Conservation (phyloP, 306 rosid genomes). For the Quercus bicolor region DNA sequence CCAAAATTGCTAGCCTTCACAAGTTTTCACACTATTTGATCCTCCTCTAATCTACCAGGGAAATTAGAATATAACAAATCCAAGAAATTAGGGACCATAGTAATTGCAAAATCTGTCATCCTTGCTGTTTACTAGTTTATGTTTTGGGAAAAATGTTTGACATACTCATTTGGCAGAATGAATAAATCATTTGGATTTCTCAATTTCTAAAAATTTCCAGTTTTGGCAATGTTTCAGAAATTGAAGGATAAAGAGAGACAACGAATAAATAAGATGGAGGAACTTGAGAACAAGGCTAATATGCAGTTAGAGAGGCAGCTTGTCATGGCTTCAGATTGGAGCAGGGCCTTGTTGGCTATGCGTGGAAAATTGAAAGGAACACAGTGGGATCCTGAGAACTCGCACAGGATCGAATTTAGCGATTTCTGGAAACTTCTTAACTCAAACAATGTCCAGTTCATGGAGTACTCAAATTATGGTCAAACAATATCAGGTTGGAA, state of each 20-base stretch:
- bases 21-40: too few species aligned
- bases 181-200: slow-evolving; percentile 4
- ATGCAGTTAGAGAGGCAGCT: slow-evolving; percentile 95
- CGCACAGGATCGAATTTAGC: slow-evolving; percentile 76
- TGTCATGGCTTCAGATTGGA: slow-evolving; percentile 89
- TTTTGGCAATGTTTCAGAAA: slow-evolving; percentile 46
- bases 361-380: slow-evolving; percentile 87
- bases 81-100: neutral
- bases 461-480: slow-evolving; percentile 95
- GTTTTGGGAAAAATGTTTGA: neutral
- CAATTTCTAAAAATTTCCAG: slow-evolving; percentile 1
- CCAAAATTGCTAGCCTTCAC: too few species aligned
- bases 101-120: neutral
- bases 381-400: slow-evolving; percentile 91
- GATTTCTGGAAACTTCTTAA: slow-evolving; percentile 78
- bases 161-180: neutral
- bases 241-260: slow-evolving; percentile 74
- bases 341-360: slow-evolving; percentile 67
- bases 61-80: too few species aligned
- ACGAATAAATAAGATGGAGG: slow-evolving; percentile 71
- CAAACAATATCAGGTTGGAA: slow-evolving; percentile 77
- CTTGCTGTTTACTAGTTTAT: neutral
- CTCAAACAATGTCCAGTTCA: slow-evolving; percentile 69
- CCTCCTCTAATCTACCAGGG: too few species aligned
- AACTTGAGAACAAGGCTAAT: slow-evolving; percentile 70